Evolutionary conservation across 108 stramenopile genomes (phyloP), one percentile per base, ranked within the genome.

Genomic region (Pseudonitzschia multiseries): DNA sequence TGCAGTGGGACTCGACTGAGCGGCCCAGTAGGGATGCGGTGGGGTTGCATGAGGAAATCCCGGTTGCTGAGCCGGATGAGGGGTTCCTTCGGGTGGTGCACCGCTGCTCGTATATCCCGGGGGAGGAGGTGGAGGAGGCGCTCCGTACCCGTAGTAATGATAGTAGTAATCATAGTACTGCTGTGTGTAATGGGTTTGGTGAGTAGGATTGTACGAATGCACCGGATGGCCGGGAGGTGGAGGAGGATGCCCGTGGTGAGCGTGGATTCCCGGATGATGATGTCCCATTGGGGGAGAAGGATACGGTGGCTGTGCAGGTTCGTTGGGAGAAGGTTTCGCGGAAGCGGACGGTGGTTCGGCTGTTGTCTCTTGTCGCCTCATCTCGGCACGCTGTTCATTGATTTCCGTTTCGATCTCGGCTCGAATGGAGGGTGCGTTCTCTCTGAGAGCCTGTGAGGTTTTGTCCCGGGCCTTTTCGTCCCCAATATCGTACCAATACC

Each of bases 401-500:
- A 86, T 86, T 54, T 86, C 86, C 15, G 82, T 83, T 32, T 83
- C 86, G 46, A 86, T 86, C 60, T 83, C 82, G 12, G 82, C 89
- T 32, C 93, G 80, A 40, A 93, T 87, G 42, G 87, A 78, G 15
- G 92, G 92, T 36, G 89, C 89, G 40, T 89, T 89, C 50, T 95
- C 94, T 33, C 93, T 72, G n/a, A 95, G 74, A 8, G 91, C 91
- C 71, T 95, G 93, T 26, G 78, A 80, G 13, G 91, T 91, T 78
- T 95, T 95, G 65, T 95, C 91, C 20, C 94, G 43, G n/a, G 91
- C 94, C 74, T 90, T 90, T 70, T 90, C 89, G 61, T 92, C 91
- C 9, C 88, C 88, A 56, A 92, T 90, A 50, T 91, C 94, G 50
- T 76, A 83, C 89, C 89, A 92, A n/a, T 42, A 62, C 10, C 82